phyloP scores from a whole-genome alignment of 257 asterid genomes.

The Mentha longifolia region DNA sequence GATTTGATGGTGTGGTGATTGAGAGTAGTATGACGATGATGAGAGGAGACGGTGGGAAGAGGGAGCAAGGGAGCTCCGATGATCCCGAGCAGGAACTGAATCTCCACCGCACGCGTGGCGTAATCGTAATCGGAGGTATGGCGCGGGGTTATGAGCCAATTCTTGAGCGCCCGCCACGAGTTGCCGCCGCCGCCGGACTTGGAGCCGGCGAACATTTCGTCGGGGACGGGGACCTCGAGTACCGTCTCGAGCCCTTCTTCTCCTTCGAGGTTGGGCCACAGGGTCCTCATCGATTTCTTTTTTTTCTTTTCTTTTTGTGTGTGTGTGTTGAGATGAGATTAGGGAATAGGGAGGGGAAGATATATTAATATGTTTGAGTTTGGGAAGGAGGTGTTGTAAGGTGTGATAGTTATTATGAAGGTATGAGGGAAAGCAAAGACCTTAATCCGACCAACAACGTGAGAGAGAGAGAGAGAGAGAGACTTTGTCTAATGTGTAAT shows the following conservation, averaged over 20 bases:
- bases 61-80: conserved; percentile 73
- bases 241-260: conserved; percentile 75
- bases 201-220: conserved; percentile 49
- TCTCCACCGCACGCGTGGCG: conserved; percentile 41
- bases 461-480: too few species aligned
- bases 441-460: too few species aligned
- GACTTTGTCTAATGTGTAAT: conserved; percentile 21
- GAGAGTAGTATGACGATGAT: not conserved
- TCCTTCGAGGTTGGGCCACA: conserved; percentile 64
- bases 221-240: conserved; percentile 76
- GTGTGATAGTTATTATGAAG: not conserved
- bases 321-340: not conserved
- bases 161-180: conserved; percentile 54
- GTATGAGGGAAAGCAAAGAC: too few species aligned
- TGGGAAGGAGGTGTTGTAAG: too few species aligned
- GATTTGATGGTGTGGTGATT: conserved; percentile 40
- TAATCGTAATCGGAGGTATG: conserved; percentile 36
- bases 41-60: conserved; percentile 31
- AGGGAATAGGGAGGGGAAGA: not conserved
- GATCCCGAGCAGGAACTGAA: conserved; percentile 67
- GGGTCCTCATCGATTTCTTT: conserved; percentile 52
- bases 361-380: not conserved
- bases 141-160: conserved; percentile 48
- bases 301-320: too few species aligned
- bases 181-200: conserved; percentile 30